These are phyloP conservation scores for Taphrina pruni DNA, from an alignment of 1,139 yeast genomes.

Conservation along the genomic window DNA sequence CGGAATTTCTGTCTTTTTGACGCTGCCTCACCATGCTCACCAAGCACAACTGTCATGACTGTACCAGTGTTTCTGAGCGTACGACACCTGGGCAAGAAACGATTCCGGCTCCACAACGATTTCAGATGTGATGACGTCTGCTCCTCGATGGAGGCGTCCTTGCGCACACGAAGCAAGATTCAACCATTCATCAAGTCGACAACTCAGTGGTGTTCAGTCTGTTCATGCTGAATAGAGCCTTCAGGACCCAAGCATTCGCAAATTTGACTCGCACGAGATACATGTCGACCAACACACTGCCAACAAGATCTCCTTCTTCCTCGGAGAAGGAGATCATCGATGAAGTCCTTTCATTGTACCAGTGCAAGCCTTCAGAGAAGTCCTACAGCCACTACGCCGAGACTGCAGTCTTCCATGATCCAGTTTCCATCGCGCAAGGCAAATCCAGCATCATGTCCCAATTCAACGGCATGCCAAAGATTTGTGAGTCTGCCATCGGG, in stretches of 20 bases:
- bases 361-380: conserved; percentile 40
- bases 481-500: conserved; percentile 7
- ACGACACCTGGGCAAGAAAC: background rate
- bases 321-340: conserved; percentile 35
- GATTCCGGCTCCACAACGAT: background rate
- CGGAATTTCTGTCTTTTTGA: too few relatives aligned
- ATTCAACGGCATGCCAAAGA: conserved; percentile 40
- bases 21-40: too few relatives aligned
- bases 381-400: conserved; percentile 35
- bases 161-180: too few relatives aligned
- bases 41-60: too few relatives aligned
- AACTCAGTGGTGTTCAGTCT: too few relatives aligned
- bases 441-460: conserved; percentile 30
- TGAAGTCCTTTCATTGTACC: conserved; percentile 36
- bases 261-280: background rate
- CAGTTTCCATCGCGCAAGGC: conserved; percentile 28
- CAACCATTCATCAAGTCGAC: too few relatives aligned
- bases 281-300: conserved; percentile 37
- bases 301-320: conserved; percentile 25
- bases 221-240: conserved; percentile 2
- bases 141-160: conserved; percentile 10
- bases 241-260: background rate
- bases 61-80: background rate
- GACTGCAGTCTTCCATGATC: conserved; percentile 36
- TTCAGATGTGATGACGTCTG: conserved; percentile 1